A percentile compares a stretch with the other conserved stretches of the same genome.
Evolutionary conservation across 371 early-diverging fungal genomes (phyloP).

Genomic region (Smittium mucronatum): DNA sequence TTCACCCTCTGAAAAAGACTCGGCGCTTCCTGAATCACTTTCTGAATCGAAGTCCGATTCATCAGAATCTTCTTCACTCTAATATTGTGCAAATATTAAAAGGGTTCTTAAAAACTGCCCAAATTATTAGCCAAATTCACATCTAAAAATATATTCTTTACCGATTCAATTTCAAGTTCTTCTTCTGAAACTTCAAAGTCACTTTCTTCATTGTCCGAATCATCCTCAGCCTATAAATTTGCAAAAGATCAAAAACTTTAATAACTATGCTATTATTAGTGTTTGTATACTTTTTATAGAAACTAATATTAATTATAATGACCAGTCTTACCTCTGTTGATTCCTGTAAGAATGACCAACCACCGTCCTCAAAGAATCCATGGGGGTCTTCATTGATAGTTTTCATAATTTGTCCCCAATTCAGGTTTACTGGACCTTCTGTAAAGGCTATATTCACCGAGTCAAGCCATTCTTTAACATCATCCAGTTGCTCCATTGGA

Average conservation of each 20-base stretch:
- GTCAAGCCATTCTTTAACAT: constrained; percentile 98
- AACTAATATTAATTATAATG: too few species aligned
- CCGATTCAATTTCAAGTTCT: constrained; percentile 14
- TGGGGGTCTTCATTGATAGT: constrained; percentile 94
- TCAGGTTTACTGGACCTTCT: constrained; percentile 95
- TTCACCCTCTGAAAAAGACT: constrained; percentile 35
- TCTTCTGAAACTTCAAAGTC: constrained; percentile 37
- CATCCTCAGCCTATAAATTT: constrained; percentile 23
- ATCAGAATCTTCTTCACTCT: constrained; percentile 11
- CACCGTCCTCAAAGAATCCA: constrained; percentile 91
- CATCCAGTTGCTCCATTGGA: constrained; percentile 84
- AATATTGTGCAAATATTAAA: too few species aligned
- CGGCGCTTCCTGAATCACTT: constrained; percentile 13
- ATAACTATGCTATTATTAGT: too few species aligned
- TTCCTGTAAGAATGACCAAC: constrained; percentile 85
- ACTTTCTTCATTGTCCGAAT: constrained; percentile 54
- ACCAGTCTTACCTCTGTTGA: constrained; percentile 54
- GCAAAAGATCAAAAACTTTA: too few species aligned
- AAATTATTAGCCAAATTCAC: too few species aligned
- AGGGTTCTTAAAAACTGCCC: too few species aligned
- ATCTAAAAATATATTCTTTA: too few species aligned
- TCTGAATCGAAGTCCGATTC: constrained; percentile 29
- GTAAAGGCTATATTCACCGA: constrained; percentile 91
- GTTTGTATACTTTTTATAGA: too few species aligned
- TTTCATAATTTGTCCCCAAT: constrained; percentile 98